A percentile compares a stretch with the other conserved stretches of the same genome.
These are phyloP conservation scores for Grosmannia serpens DNA, from an alignment of 2,329 filamentous ascomycete genomes.

Conservation along the genomic window DNA sequence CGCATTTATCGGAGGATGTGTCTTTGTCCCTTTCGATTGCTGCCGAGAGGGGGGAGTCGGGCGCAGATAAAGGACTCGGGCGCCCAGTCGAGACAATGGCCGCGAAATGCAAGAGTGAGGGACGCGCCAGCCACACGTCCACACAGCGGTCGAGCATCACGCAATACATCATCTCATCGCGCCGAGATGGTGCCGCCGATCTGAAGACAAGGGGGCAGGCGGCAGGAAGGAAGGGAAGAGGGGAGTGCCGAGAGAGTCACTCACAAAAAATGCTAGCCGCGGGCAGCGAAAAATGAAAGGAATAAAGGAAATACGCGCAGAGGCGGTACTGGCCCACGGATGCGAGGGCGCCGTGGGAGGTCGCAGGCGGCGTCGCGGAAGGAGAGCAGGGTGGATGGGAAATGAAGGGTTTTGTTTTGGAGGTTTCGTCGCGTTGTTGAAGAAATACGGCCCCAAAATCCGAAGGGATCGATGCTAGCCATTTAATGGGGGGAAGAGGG, in stretches of 20 bases:
- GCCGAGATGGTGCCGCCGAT: not conserved
- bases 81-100: not conserved
- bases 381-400: not conserved
- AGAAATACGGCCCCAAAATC: not conserved
- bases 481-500: not conserved
- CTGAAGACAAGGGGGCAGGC: not conserved
- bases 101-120: not conserved
- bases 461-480: not conserved
- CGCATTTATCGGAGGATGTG: not conserved
- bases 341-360: not conserved
- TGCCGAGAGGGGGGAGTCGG: not conserved
- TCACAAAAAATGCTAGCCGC: not conserved
- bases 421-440: not conserved
- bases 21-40: not conserved
- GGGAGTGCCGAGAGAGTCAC: not conserved
- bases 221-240: not conserved
- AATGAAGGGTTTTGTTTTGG: not conserved
- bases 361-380: not conserved
- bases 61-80: not conserved
- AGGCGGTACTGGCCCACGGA: not conserved
- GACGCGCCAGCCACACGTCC: not conserved
- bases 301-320: not conserved
- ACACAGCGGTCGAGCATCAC: not conserved
- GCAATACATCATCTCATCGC: not conserved
- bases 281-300: not conserved